Conservation (phyloP, 2,329 filamentous ascomycete genomes). For the Zymoseptoria ardabiliae region DNA sequence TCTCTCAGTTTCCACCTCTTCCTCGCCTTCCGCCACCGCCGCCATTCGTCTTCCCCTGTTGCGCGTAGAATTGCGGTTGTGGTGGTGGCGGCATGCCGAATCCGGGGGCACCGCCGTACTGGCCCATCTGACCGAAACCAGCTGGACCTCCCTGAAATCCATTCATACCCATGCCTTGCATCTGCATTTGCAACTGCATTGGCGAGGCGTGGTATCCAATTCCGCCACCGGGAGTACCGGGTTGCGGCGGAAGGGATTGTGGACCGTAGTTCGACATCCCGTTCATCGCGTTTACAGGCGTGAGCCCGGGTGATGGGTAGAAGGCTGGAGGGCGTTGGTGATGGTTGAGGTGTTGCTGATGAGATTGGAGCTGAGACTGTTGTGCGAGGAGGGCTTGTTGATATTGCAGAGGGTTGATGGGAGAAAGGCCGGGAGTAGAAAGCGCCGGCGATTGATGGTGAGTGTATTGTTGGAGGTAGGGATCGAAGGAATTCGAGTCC, state of each 20-base stretch:
- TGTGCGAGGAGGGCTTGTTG: slow-evolving; percentile 47
- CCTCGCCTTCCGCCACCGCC: neutral
- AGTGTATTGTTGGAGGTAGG: slow-evolving; percentile 35
- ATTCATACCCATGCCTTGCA: neutral
- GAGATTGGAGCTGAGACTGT: neutral
- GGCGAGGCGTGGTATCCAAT: neutral
- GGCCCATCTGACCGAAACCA: neutral
- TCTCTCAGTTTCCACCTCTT: neutral
- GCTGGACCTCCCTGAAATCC: neutral
- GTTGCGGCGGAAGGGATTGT: neutral
- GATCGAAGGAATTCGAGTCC: slow-evolving; percentile 43
- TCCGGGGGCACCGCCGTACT: neutral
- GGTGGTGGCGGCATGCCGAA: neutral
- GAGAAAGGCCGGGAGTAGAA: slow-evolving; percentile 29
- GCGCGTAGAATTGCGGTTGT: neutral
- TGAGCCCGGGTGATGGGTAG: neutral
- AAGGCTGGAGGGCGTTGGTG: neutral
- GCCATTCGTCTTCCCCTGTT: neutral
- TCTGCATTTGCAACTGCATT: neutral
- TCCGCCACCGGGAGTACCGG: neutral
- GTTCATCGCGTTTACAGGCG: neutral
- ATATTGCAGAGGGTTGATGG: slow-evolving; percentile 46
- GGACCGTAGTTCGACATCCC: neutral
- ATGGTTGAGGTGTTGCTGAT: neutral
- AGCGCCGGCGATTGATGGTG: slow-evolving; percentile 28